phyloP scores from a whole-genome alignment of 202 grass and related monocot genomes.

The Tripidium arundinaceum region DNA sequence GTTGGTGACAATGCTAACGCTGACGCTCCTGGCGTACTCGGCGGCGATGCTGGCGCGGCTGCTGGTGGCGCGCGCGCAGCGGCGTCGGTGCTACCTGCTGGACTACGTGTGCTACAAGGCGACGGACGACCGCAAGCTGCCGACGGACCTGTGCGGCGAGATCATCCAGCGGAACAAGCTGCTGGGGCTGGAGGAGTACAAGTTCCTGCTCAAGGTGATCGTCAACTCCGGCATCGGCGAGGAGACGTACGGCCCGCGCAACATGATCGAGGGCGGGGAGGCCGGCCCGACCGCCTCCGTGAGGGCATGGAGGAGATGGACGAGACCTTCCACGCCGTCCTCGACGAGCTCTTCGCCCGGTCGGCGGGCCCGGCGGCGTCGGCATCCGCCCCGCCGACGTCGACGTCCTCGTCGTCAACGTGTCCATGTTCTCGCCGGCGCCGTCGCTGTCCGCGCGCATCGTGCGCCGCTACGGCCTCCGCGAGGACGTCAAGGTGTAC shows the following conservation, averaged over 20 bases:
- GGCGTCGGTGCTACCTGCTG: constrained; percentile 65
- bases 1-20: constrained; percentile 34
- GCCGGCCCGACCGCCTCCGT: constrained; percentile 37
- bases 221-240: constrained; percentile 94
- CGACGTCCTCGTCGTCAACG: constrained; percentile 77
- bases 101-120: constrained; percentile 93
- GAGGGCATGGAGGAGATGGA: constrained; percentile 93
- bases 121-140: constrained; percentile 83
- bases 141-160: constrained; percentile 79
- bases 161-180: constrained; percentile 75
- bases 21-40: constrained; percentile 47
- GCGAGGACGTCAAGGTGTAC: constrained; percentile 70
- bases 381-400: constrained; percentile 47
- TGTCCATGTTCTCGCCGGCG: constrained; percentile 93
- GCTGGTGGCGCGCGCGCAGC: constrained; percentile 27
- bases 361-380: background rate
- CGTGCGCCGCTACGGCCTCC: constrained; percentile 49
- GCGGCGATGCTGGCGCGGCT: constrained; percentile 25
- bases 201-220: constrained; percentile 90
- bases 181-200: constrained; percentile 62
- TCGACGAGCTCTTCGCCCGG: constrained; percentile 71
- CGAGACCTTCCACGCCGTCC: constrained; percentile 65
- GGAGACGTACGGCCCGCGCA: constrained; percentile 76
- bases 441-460: constrained; percentile 66
- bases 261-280: constrained; percentile 71